phyloP scores from a whole-genome alignment of 805 yeast species.

The Candida coleopterorum region DNA sequence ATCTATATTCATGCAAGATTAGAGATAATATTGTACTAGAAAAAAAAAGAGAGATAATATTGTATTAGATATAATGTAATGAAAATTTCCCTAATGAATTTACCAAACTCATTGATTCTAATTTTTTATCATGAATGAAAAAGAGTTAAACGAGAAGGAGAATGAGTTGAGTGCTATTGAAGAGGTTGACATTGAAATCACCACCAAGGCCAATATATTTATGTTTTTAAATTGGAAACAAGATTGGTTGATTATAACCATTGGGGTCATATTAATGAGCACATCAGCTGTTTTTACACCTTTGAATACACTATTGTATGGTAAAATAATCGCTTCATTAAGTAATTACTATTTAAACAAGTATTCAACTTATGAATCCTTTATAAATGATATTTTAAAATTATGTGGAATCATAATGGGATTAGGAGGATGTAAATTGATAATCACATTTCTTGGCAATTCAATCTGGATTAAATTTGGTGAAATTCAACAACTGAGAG shows the following conservation, averaged over 20 bases:
- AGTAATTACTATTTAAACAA: constrained; percentile 25
- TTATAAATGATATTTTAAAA: constrained; percentile 20
- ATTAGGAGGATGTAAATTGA: constrained; percentile 26
- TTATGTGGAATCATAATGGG: constrained; percentile 30
- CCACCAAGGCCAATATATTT: constrained; percentile 9
- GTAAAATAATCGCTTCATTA: constrained; percentile 49
- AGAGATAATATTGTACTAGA: constrained; percentile 11
- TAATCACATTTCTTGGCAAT: constrained; percentile 49
- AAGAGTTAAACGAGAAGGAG: not conserved
- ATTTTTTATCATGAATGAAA: not conserved
- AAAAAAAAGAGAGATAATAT: too few relatives aligned
- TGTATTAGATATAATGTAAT: too few relatives aligned
- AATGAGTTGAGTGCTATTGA: not conserved
- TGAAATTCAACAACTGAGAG: constrained; percentile 59
- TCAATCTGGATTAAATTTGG: constrained; percentile 66
- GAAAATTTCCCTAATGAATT: too few relatives aligned
- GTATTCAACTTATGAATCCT: constrained; percentile 18
- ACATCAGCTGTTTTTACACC: constrained; percentile 58
- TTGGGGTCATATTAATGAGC: constrained; percentile 36
- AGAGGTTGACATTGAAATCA: not conserved
- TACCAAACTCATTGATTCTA: not conserved
- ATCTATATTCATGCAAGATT: constrained; percentile 8
- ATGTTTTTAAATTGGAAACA: constrained; percentile 11
- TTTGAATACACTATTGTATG: constrained; percentile 58
- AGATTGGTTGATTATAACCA: constrained; percentile 13